Base-by-base conservation (phyloP, 1,284 basidiomycete genomes). In the Coniophora puteana region DNA sequence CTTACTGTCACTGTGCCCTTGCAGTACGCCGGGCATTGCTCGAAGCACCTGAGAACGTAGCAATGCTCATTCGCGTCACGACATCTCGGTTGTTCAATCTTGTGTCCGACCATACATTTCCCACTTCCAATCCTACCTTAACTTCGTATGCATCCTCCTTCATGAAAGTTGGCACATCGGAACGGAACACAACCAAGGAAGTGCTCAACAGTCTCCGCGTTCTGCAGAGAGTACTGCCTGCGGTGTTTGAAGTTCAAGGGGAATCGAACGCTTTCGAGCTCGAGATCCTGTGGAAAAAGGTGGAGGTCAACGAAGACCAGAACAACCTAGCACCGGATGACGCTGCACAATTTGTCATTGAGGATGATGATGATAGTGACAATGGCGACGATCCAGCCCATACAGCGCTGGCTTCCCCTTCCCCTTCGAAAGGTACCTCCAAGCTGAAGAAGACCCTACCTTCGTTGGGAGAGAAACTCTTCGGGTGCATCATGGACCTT, bases 161-260 rank as follows among this genome's bases (percentile, higher is more conserved):
- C 53, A 83, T 87, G 45, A 83, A 80, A 50, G 63, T 71, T 30
- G 59, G 69, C 28, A 59, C 68, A 12, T 50, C 67, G 7, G 80
- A 82, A 49, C 71, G 80, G 36, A 85, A 86, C 53, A 65, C 86
- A 7, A 89, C 87, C 0, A 85, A 84, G 50, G 86, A 95, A 57
- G 89, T 83, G 2, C 72, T 96, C 29, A 96, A 94, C 55, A 93
- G 91, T 56, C 59, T 95, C 20, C 77, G 93, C 22, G 78, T 96
- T 6, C 74, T 97, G 16, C 83, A 89, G 45, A 76, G 93, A 42
- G 76, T 95, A n/a, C 66, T 95, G 11, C 92, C 92, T 2, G 82
- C 93, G 12, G 67, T 94, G 30, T 93, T 93, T 55, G 92, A 93
- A 57, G 70, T 80, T 10, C 84, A 91, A 46, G 79, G 80, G 22